Evolutionary conservation across 1,284 basidiomycete species (phyloP).

Genomic region (Papiliotrema fonsecae): DNA sequence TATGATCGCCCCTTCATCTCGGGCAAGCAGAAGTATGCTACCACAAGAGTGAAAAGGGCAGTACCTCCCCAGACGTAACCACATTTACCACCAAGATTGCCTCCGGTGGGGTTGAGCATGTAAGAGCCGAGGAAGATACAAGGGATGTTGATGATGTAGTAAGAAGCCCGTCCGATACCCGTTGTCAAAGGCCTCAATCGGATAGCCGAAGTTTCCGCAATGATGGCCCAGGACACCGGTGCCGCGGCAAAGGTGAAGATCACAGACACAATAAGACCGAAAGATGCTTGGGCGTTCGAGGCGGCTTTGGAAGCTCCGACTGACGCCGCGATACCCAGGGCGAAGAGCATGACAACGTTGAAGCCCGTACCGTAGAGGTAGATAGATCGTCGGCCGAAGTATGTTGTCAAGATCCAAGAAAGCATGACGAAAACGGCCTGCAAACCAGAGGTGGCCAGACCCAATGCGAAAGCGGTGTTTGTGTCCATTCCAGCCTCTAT

Average conservation of each 20-base stretch:
- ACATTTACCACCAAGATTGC: constrained; percentile 29
- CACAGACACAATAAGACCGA: constrained; percentile 31
- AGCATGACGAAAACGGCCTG: constrained; percentile 38
- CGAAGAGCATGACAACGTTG: constrained; percentile 17
- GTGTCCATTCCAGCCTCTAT: constrained; percentile 39
- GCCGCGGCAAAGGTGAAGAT: constrained; percentile 32
- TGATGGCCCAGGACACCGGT: constrained; percentile 28
- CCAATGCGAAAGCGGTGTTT: constrained; percentile 30
- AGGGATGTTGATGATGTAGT: constrained; percentile 37
- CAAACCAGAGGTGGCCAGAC: constrained; percentile 34
- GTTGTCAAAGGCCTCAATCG: constrained; percentile 35
- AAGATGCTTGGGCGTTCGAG: constrained; percentile 24
- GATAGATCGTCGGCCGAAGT: constrained; percentile 30
- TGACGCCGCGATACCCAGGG: constrained; percentile 22
- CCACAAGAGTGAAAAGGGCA: constrained; percentile 12
- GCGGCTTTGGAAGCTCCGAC: constrained; percentile 11
- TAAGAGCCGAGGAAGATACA: constrained; percentile 31
- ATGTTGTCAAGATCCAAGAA: constrained; percentile 30
- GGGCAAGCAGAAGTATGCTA: constrained; percentile 42
- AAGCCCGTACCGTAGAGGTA: constrained; percentile 19
- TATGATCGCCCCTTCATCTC: constrained; percentile 48
- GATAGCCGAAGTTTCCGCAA: constrained; percentile 39
- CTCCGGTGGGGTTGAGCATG: constrained; percentile 25
- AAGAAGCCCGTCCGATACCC: constrained; percentile 34
- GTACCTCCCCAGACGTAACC: constrained; percentile 48